phyloP scores from a whole-genome alignment of 441 rosid species.

The Rhodomyrtus psidioides region DNA sequence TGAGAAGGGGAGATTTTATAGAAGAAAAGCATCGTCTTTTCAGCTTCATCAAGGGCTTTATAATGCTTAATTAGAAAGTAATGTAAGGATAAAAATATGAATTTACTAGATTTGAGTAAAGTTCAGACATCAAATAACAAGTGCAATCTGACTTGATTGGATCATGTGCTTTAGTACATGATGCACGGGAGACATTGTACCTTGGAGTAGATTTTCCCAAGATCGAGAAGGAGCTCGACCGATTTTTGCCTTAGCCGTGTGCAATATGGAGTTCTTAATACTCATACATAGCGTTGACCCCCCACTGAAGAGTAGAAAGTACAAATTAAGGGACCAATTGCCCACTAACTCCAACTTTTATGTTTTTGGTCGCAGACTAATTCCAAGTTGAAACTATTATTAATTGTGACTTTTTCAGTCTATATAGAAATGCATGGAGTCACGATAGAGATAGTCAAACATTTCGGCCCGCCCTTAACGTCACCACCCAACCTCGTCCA shows the following conservation, averaged over 20 bases:
- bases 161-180: neutral
- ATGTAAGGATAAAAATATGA: neutral
- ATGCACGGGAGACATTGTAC: neutral
- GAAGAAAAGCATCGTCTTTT: neutral
- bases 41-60: neutral
- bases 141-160: neutral
- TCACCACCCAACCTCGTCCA: no score
- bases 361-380: no score
- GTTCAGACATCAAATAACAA: neutral
- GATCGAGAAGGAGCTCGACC: neutral
- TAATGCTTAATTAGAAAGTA: neutral
- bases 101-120: neutral
- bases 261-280: neutral
- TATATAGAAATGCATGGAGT: no score
- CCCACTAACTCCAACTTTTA: no score
- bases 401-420: no score
- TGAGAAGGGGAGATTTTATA: neutral
- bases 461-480: no score
- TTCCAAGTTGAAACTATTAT: no score
- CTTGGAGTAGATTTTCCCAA: neutral
- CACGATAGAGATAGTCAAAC: no score
- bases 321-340: no score
- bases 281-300: neutral
- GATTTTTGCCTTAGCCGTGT: neutral
- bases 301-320: no score